Evolutionary conservation across 2,329 filamentous ascomycete genomes (phyloP), one percentile per base, ranked within the genome.

Genomic region (Phaeosphaeriaceae sp.): DNA sequence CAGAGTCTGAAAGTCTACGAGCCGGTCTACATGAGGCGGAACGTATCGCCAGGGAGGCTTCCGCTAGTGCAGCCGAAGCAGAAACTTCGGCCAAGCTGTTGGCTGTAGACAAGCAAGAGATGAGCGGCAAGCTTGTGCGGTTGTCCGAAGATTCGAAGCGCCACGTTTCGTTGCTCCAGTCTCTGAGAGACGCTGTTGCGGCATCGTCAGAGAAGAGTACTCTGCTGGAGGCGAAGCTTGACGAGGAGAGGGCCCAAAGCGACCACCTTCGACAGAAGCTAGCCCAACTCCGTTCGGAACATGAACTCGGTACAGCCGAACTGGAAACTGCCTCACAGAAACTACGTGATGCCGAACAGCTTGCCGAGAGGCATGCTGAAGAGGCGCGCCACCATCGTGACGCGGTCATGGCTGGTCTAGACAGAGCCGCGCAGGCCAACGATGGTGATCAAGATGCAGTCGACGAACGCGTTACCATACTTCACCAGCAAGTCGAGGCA

Each of bases 311-410:
- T 33, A 90, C 88, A 10, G 83, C 87, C 0, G 94, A 99, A 73
- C 83, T 98, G 2, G 91, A 93, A 46, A 85, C 85, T 20, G 85
- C 88, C 0, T 89, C 86, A 1, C 88, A 92, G 66, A 89, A 91
- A 51, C 80, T 99, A 49, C 88, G 86, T 42, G 93, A 97, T 76
- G 88, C 92, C 0, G 93, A 99, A 78, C 92, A 97, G 71, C 80
- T 98, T 46, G 91, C 91, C 1, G 91, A 96, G 70, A 92, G 90
- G 66, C 89, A 97, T 76, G 91, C 93, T 5, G 88, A 89, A 65
- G 96, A 99, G 80, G 94, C 95, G 6, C 86, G 89, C 56, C 90
- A 91, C 17, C 94, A 98, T 73, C 91, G 91, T 22, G 84, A 91
- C 67, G 93, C 91, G 21, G 88, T 99, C 33, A 81, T 98, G 47